phyloP scores from a whole-genome alignment of 805 yeast genomes.

The Lipomyces yamanashiensis region DNA sequence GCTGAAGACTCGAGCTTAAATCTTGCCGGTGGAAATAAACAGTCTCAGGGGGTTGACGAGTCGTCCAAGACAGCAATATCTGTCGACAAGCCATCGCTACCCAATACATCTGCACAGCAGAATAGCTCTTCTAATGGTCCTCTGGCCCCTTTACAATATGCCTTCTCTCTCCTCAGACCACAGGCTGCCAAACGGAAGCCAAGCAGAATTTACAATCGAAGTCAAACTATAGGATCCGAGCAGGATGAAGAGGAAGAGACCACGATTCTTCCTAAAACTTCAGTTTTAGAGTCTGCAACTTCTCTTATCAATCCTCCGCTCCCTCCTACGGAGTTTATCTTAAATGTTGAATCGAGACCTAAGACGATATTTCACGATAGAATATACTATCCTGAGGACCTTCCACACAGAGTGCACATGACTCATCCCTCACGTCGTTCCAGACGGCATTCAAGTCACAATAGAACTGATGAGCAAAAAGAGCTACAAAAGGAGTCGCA shows the following conservation, averaged over 20 bases:
- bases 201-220: constrained; percentile 40
- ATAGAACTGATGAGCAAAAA: not conserved
- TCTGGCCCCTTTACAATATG: constrained; percentile 34
- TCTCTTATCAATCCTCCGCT: constrained; percentile 78
- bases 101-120: constrained; percentile 3
- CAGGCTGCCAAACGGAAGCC: constrained; percentile 40
- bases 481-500: not conserved
- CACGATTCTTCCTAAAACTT: constrained; percentile 61
- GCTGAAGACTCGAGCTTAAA: constrained; percentile 4
- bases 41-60: not conserved
- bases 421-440: not conserved
- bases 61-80: not conserved
- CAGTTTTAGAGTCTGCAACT: constrained; percentile 78
- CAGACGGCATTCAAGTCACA: too few relatives aligned
- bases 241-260: constrained; percentile 30
- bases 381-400: constrained; percentile 64
- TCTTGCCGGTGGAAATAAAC: not conserved
- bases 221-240: constrained; percentile 38
- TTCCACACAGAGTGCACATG: constrained; percentile 51
- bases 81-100: not conserved
- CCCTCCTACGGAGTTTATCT: constrained; percentile 69
- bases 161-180: constrained; percentile 43
- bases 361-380: constrained; percentile 81
- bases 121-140: not conserved
- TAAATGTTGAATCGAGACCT: constrained; percentile 67